Base-by-base conservation (phyloP, 2,329 filamentous ascomycete genomes). In the Fusarium tuaranense region DNA sequence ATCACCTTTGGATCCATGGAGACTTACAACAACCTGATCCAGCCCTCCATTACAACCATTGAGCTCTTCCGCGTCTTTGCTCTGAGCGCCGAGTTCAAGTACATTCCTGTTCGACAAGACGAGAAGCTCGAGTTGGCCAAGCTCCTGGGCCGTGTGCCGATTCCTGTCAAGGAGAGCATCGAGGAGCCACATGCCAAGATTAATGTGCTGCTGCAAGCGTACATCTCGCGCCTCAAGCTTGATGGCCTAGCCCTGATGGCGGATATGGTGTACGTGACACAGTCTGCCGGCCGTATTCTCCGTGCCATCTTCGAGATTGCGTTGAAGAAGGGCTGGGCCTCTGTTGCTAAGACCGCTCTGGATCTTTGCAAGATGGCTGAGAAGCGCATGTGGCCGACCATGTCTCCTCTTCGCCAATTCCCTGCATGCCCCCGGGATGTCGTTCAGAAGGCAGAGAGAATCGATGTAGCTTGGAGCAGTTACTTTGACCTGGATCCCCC, bases 331-430 rank as follows among this genome's bases (percentile, higher is more conserved):
- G 96, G 96, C 38, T 99, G 96, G 96, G 92, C 97, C 1, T 93
- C 92, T 18, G 97, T 98, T 5, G 94, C 97, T 10, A 98, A 97
- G 85, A 95, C 93, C 72, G 95, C 97, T 1, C 87, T 99, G 48
- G 94, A 98, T 78, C 89, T 99, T 63, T 99, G 97, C 86, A 99
- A 99, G 86, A 98, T 98, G 95, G 97, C 96, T 0, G 97, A 99
- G 86, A 98, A 98, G 88, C 91, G 97, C 60, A 99, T 99, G 97
- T 99, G 97, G 97, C 95, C 96, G 16, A 98, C 96, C 7, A 99
- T 98, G 97, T 94, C 95, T 41, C 97, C 97, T 13, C 87, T 99
- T 36, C 91, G 97, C 64, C 97, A 99, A 80, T 99, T 99, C 80
- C 90, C 93, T 5, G 86, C 87, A 44, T 98, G 95, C 80, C 92